A percentile compares a stretch with the other conserved stretches of the same genome.
phyloP scores from a whole-genome alignment of 768 basidiomycete genomes.

The Tylopilus plumbeoviolaceoides region DNA sequence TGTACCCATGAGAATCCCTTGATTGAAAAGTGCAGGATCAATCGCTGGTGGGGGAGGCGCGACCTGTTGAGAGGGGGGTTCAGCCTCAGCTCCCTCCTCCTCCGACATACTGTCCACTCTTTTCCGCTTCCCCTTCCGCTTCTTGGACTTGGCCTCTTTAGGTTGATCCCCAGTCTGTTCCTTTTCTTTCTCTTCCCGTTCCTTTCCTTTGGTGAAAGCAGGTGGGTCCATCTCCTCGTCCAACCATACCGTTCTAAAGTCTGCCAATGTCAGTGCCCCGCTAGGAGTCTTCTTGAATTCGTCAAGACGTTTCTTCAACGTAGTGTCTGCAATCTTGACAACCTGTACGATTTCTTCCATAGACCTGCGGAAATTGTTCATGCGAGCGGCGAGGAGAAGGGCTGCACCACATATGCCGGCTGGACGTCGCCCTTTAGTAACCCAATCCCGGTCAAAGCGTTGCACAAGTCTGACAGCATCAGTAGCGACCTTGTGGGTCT shows the following conservation, averaged over 20 bases:
- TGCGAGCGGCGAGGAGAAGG: slow-evolving; percentile 89
- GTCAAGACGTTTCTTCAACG: slow-evolving; percentile 86
- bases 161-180: slow-evolving; percentile 35
- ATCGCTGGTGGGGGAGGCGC: slow-evolving; percentile 31
- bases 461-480: slow-evolving; percentile 93
- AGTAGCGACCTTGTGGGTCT: slow-evolving; percentile 85
- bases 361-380: slow-evolving; percentile 95
- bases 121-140: slow-evolving; percentile 36
- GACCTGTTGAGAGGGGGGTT: slow-evolving; percentile 12
- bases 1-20: slow-evolving; percentile 65
- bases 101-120: slow-evolving; percentile 38
- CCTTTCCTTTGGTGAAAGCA: slow-evolving; percentile 75
- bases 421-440: slow-evolving; percentile 90
- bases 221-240: slow-evolving; percentile 92
- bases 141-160: slow-evolving; percentile 25
- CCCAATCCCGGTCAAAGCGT: slow-evolving; percentile 96
- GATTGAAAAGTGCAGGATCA: slow-evolving; percentile 56
- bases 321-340: slow-evolving; percentile 97
- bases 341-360: slow-evolving; percentile 97
- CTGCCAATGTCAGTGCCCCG: slow-evolving; percentile 78
- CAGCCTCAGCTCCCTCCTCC: slow-evolving; percentile 23
- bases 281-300: slow-evolving; percentile 93
- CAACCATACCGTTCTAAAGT: slow-evolving; percentile 88
- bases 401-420: slow-evolving; percentile 98
- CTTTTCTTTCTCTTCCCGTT: slow-evolving; percentile 58